A percentile compares a stretch with the other conserved stretches of the same genome.
Conservation (phyloP, 768 basidiomycete species). For the Glaciozyma antarctica region DNA sequence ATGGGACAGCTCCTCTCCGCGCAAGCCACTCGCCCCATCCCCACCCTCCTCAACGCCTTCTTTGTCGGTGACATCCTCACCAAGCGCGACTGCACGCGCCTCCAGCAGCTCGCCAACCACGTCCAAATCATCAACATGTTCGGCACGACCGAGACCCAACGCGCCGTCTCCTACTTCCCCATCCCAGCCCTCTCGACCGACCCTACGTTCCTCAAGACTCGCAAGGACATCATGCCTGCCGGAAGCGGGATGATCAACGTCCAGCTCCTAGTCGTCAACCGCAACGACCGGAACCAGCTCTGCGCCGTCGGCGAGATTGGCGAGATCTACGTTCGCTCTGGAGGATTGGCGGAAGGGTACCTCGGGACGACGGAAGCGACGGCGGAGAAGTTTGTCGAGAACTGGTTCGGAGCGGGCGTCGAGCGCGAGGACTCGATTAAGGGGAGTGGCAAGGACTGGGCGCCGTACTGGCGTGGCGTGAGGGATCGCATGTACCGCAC, state of each 20-base stretch:
- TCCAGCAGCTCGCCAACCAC: constrained; percentile 84
- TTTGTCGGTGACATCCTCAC: constrained; percentile 99
- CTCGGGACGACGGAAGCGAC: constrained; percentile 65
- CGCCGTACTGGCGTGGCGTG: constrained; percentile 82
- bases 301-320: constrained; percentile 95
- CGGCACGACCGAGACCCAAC: constrained; percentile 97
- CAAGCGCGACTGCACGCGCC: constrained; percentile 89
- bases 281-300: constrained; percentile 67
- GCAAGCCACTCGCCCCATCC: constrained; percentile 69
- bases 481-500: constrained; percentile 96
- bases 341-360: constrained; percentile 92
- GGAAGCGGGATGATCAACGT: constrained; percentile 97
- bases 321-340: constrained; percentile 94
- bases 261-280: constrained; percentile 90
- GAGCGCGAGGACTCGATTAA: constrained; percentile 61
- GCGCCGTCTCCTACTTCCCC: constrained; percentile 92
- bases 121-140: constrained; percentile 99
- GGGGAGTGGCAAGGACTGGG: constrained; percentile 57
- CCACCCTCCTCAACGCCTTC: constrained; percentile 79
- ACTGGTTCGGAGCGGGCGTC: constrained; percentile 67
- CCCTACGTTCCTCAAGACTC: constrained; percentile 78
- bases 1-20: constrained; percentile 98
- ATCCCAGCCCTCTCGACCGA: constrained; percentile 77
- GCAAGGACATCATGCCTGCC: constrained; percentile 97
- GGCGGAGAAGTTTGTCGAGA: constrained; percentile 80